phyloP scores from a whole-genome alignment of 2,329 filamentous ascomycete species.

The Alternaria incomplexa region DNA sequence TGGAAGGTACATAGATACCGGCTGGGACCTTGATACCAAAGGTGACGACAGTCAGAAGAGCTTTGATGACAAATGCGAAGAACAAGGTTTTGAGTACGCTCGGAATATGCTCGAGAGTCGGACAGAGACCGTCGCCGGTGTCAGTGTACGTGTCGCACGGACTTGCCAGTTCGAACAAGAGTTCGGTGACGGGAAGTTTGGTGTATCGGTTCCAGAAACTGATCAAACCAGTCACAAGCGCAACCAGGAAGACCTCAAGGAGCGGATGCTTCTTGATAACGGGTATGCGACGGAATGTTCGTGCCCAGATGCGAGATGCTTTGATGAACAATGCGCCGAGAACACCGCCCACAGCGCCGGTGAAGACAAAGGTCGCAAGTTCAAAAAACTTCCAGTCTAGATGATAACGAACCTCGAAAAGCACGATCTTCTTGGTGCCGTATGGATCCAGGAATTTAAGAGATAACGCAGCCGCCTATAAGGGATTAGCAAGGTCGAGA shows the following conservation, averaged over 20 bases:
- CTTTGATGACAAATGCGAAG: slow-evolving; percentile 86
- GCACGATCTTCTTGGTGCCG: slow-evolving; percentile 92
- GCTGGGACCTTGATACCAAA: slow-evolving; percentile 97
- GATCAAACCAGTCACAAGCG: slow-evolving; percentile 79
- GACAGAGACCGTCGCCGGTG: slow-evolving; percentile 79
- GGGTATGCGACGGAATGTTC: slow-evolving; percentile 80
- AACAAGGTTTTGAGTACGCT: slow-evolving; percentile 73
- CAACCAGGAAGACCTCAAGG: slow-evolving; percentile 86
- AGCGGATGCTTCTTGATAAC: slow-evolving; percentile 83
- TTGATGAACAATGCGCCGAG: slow-evolving; percentile 95
- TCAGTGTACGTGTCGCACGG: slow-evolving; percentile 77
- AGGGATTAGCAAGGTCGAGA: slow-evolving; percentile 13
- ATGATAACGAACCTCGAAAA: slow-evolving; percentile 91
- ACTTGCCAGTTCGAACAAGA: slow-evolving; percentile 87
- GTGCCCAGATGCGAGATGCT: slow-evolving; percentile 87
- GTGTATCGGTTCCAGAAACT: slow-evolving; percentile 96
- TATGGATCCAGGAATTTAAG: slow-evolving; percentile 97
- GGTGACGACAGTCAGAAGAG: slow-evolving; percentile 83
- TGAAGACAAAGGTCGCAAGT: slow-evolving; percentile 80
- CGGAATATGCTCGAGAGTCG: slow-evolving; percentile 77
- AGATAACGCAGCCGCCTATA: slow-evolving; percentile 74
- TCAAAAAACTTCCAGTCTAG: slow-evolving; percentile 96
- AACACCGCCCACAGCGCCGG: slow-evolving; percentile 83
- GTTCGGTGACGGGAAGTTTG: slow-evolving; percentile 85
- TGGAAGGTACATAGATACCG: slow-evolving; percentile 97